Evolutionary conservation across 1,284 basidiomycete genomes (phyloP).

Genomic region (Thecaphora thlaspeos): DNA sequence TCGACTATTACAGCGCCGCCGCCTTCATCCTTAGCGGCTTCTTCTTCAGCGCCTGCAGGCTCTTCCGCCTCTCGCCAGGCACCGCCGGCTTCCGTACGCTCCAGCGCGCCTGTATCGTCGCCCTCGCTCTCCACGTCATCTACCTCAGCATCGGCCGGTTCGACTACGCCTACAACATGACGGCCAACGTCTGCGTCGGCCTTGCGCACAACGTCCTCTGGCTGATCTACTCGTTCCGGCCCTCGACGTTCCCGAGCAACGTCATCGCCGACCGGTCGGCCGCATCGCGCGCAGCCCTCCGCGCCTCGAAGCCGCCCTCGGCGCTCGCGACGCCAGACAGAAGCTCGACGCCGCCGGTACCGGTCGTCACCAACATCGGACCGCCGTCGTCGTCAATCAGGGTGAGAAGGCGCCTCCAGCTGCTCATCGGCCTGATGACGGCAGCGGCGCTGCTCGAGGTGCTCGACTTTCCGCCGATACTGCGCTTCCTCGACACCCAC

Average conservation of each 20-base stretch:
- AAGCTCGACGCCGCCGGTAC: constrained; percentile 37
- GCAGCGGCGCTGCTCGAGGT: constrained; percentile 79
- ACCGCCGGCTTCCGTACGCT: constrained; percentile 24
- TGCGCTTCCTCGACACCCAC: constrained; percentile 83
- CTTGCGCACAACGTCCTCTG: constrained; percentile 73
- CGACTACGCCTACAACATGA: constrained; percentile 93
- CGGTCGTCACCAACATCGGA: constrained; percentile 32
- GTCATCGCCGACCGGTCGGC: constrained; percentile 30
- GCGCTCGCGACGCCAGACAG: constrained; percentile 28
- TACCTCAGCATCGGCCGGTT: constrained; percentile 77
- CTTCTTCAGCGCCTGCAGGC: constrained; percentile 62
- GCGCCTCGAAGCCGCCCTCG: constrained; percentile 64
- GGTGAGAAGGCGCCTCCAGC: constrained; percentile 60
- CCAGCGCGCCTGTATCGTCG: constrained; percentile 28
- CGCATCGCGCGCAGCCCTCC: constrained; percentile 46
- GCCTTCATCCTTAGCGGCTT: constrained; percentile 70
- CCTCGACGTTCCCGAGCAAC: constrained; percentile 31
- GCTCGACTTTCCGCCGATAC: constrained; percentile 81
- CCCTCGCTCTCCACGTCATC: constrained; percentile 65
- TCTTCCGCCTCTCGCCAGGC: constrained; percentile 49
- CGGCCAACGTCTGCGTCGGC: constrained; percentile 77
- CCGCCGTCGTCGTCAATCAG: constrained; percentile 37
- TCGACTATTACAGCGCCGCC: constrained; percentile 95
- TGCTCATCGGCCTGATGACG: constrained; percentile 69
- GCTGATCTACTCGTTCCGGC: constrained; percentile 60